Conservation (phyloP, 345 rosid genomes). For the Ricinus communis region DNA sequence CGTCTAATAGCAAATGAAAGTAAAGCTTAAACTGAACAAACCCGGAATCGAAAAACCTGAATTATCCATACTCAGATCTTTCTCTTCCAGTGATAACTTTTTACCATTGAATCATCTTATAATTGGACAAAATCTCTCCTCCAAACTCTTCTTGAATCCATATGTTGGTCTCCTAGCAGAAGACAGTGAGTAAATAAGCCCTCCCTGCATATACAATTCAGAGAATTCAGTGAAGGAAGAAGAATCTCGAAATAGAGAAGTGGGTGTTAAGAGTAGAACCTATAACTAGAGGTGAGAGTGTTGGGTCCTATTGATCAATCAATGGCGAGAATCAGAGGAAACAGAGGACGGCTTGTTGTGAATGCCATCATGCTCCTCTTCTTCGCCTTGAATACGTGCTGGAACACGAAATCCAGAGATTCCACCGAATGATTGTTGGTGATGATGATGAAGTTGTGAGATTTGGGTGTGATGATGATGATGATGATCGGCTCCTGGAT, state of each 20-base stretch:
- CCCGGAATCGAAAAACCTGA: slow-evolving; percentile 53
- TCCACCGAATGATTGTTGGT: slow-evolving; percentile 55
- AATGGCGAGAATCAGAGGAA: slow-evolving; percentile 83
- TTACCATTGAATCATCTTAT: slow-evolving; percentile 47
- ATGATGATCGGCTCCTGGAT: slow-evolving; percentile 52
- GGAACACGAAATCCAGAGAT: slow-evolving; percentile 79
- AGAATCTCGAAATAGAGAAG: background rate
- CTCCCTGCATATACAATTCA: slow-evolving; percentile 17
- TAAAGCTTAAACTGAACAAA: slow-evolving; percentile 29
- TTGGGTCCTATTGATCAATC: slow-evolving; percentile 32
- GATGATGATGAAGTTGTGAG: slow-evolving; percentile 39
- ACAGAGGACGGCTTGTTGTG: slow-evolving; percentile 72
- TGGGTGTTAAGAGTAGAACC: slow-evolving; percentile 33
- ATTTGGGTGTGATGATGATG: slow-evolving; percentile 38
- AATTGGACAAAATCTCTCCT: slow-evolving; percentile 35
- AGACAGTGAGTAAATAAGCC: slow-evolving; percentile 14
- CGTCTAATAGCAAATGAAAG: background rate
- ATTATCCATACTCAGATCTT: slow-evolving; percentile 35
- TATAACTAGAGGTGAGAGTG: slow-evolving; percentile 34
- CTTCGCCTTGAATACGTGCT: slow-evolving; percentile 87
- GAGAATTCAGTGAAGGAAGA: background rate
- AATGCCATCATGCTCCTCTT: slow-evolving; percentile 78
- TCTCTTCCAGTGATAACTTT: slow-evolving; percentile 36
- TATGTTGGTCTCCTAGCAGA: slow-evolving; percentile 10
- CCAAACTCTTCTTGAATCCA: slow-evolving; percentile 18